These are phyloP conservation scores for Pseudofabraea citricarpa DNA, from an alignment of 2,329 filamentous ascomycete species.

Conservation along the genomic window DNA sequence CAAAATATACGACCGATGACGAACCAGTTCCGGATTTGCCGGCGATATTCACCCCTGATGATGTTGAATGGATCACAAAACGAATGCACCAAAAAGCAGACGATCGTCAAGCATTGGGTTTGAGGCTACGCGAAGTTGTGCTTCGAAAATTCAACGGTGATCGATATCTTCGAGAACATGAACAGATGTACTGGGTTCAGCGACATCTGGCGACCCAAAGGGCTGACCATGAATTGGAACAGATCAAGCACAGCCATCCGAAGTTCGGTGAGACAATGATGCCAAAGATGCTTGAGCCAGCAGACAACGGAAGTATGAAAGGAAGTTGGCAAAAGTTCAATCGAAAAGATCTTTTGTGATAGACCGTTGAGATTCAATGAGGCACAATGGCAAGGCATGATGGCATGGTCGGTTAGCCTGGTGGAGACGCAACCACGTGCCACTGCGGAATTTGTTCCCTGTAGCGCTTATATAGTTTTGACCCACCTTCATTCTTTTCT, in stretches of 20 bases:
- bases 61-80: conserved; percentile 47
- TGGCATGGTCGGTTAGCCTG: no score
- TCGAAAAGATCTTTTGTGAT: neutral
- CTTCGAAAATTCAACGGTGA: conserved; percentile 50
- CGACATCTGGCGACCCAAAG: neutral
- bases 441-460: no score
- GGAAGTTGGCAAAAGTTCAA: neutral
- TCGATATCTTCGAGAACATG: conserved; percentile 49
- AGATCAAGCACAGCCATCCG: conserved; percentile 1
- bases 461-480: no score
- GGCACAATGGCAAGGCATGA: no score
- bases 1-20: conserved; percentile 47
- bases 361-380: no score
- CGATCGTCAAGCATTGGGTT: conserved; percentile 48
- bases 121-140: conserved; percentile 48
- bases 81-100: conserved; percentile 57
- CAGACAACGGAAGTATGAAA: neutral
- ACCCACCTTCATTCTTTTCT: neutral
- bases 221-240: neutral
- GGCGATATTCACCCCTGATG: conserved; percentile 41
- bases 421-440: no score
- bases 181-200: conserved; percentile 7
- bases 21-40: conserved; percentile 36
- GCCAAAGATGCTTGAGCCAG: neutral
- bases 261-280: neutral